phyloP scores from a whole-genome alignment of 352 stramenopile genomes.

The Blastocystis sp. region DNA sequence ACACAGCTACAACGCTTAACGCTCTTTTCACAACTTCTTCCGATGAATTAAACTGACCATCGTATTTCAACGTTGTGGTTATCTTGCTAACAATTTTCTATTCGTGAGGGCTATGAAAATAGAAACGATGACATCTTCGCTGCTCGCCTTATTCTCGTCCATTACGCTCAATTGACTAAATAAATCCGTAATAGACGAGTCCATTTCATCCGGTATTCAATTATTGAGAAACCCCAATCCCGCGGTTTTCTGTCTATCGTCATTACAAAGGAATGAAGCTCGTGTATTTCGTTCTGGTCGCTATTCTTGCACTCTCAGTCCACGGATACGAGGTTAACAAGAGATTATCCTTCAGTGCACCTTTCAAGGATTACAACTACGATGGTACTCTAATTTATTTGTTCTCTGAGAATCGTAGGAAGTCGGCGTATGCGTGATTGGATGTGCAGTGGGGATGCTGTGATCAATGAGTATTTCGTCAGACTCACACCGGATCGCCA shows the following conservation, averaged over 20 bases:
- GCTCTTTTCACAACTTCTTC: neutral
- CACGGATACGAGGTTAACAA: neutral
- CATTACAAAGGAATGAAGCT: neutral
- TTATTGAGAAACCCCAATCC: neutral
- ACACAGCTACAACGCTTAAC: neutral
- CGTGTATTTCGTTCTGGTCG: neutral
- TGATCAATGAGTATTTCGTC: conserved; percentile 66
- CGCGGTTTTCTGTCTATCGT: neutral
- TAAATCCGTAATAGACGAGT: neutral
- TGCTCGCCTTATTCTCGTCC: neutral
- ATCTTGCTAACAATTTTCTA: neutral
- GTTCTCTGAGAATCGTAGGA: neutral
- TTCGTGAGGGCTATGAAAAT: neutral
- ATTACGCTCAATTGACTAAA: neutral
- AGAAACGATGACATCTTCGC: neutral
- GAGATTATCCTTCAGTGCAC: conserved; percentile 29
- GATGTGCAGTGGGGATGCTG: conserved; percentile 34
- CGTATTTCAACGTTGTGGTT: neutral
- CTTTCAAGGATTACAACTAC: conserved; percentile 39
- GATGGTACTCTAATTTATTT: neutral
- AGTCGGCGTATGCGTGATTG: conserved; percentile 11
- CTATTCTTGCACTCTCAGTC: neutral
- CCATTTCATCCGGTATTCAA: neutral
- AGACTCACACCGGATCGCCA: conserved; percentile 67
- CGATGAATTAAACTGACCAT: neutral